These are phyloP conservation scores for Paecilomyces variotii DNA, from an alignment of 2,329 filamentous ascomycete species.

Conservation along the genomic window DNA sequence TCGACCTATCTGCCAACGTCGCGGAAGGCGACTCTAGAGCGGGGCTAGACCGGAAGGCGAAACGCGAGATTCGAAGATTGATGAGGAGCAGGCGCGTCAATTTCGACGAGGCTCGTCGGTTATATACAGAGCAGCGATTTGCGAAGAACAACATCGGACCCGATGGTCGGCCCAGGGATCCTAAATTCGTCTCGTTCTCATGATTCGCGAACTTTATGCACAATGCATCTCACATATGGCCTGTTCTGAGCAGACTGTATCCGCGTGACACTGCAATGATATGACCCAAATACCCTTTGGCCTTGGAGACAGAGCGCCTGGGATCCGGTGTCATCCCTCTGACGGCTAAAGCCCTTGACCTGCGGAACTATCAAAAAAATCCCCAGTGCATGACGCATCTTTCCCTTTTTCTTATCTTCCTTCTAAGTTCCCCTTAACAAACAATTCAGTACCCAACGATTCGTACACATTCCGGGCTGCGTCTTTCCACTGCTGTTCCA, in stretches of 20 bases:
- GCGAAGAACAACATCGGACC: constrained; percentile 78
- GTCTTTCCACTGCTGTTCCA: not conserved
- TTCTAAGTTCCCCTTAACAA: constrained; percentile 1
- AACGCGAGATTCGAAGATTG: constrained; percentile 74
- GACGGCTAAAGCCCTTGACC: not conserved
- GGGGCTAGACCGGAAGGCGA: constrained; percentile 72
- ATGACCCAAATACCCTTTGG: not conserved
- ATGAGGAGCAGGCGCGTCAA: constrained; percentile 78
- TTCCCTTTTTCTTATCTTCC: constrained; percentile 3
- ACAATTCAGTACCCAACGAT: not conserved
- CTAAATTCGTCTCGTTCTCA: constrained; percentile 92
- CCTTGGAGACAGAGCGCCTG: not conserved
- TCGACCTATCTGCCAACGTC: constrained; percentile 76
- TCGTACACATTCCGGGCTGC: not conserved
- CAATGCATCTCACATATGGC: constrained; percentile 1
- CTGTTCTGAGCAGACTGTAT: not conserved
- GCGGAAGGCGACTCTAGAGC: constrained; percentile 67
- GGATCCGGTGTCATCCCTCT: not conserved
- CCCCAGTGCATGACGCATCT: not conserved
- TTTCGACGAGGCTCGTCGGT: constrained; percentile 84
- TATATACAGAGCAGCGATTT: constrained; percentile 81
- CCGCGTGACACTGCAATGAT: not conserved
- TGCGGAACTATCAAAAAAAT: not conserved
- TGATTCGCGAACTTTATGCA: constrained; percentile 26
- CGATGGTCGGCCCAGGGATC: constrained; percentile 81